Percentiles rank a stretch among this genome's conserved stretches.
Conservation (phyloP, 1,139 yeast genomes). For the Yamadazyma atlantica region DNA sequence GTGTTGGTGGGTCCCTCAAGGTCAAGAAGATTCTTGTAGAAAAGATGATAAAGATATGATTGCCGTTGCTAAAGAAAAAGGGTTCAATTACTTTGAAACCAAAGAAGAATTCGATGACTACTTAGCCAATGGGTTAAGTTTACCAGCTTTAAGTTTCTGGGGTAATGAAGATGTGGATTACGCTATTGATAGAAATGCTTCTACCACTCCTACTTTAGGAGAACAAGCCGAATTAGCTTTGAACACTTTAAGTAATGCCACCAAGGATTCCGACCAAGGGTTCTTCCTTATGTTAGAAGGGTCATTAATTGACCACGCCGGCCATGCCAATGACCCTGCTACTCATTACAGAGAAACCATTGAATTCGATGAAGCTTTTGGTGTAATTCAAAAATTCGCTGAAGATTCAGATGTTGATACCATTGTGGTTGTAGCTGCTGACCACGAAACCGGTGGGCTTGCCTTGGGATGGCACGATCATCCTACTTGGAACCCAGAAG, state of each 20-base stretch:
- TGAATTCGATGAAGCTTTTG: constrained; percentile 71
- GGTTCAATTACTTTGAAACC: constrained; percentile 68
- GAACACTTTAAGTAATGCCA: constrained; percentile 59
- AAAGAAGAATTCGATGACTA: constrained; percentile 51
- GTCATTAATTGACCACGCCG: constrained; percentile 89
- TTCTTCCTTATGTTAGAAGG: constrained; percentile 85
- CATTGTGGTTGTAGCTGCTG: constrained; percentile 73
- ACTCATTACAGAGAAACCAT: constrained; percentile 39
- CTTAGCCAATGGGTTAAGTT: constrained; percentile 41
- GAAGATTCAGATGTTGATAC: constrained; percentile 68
- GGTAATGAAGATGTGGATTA: constrained; percentile 72
- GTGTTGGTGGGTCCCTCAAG: constrained; percentile 61
- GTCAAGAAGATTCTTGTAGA: constrained; percentile 59
- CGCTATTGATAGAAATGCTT: constrained; percentile 66
- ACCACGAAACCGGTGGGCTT: constrained; percentile 92
- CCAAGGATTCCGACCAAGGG: constrained; percentile 70
- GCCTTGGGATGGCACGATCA: constrained; percentile 68
- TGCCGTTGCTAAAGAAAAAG: constrained; percentile 53
- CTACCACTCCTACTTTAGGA: constrained; percentile 65
- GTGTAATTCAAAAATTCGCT: constrained; percentile 67
- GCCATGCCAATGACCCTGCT: constrained; percentile 80
- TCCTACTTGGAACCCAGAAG: constrained; percentile 72
- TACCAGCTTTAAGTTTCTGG: constrained; percentile 73
- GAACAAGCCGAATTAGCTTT: constrained; percentile 75
- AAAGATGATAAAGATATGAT: constrained; percentile 66